These are phyloP conservation scores for Kwoniella europaea DNA, from an alignment of 768 basidiomycete genomes.

Conservation along the genomic window DNA sequence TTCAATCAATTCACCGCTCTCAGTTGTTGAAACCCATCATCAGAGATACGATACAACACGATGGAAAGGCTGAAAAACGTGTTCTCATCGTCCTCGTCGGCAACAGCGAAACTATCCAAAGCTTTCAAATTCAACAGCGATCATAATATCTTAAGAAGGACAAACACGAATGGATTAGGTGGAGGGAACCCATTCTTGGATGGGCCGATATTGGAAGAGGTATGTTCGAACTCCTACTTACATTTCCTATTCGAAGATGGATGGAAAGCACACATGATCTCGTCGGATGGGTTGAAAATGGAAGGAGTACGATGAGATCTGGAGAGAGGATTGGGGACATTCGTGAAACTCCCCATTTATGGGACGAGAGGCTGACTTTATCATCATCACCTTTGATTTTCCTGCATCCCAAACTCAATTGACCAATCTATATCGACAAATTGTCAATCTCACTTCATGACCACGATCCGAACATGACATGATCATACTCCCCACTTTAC, in stretches of 20 bases:
- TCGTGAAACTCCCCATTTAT: too few species aligned
- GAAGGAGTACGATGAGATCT: too few species aligned
- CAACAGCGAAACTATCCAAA: conserved; percentile 37
- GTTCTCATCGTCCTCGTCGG: conserved; percentile 21
- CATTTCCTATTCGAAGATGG: too few species aligned
- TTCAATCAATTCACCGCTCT: background rate
- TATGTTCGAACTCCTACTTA: conserved; percentile 20
- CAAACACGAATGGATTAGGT: conserved; percentile 14
- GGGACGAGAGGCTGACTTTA: too few species aligned
- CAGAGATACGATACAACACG: background rate
- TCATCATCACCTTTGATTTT: too few species aligned
- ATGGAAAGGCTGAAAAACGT: conserved; percentile 35
- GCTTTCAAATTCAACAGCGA: conserved; percentile 45
- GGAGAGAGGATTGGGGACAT: too few species aligned
- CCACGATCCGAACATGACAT: too few species aligned
- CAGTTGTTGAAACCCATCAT: background rate
- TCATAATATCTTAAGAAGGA: conserved; percentile 30
- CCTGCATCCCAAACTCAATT: too few species aligned
- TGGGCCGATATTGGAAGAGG: conserved; percentile 47
- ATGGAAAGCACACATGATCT: too few species aligned
- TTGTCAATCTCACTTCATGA: background rate
- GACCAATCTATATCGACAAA: background rate
- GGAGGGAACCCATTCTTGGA: conserved; percentile 45
- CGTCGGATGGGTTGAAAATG: too few species aligned
- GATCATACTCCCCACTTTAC: background rate